Evolutionary conservation across 2,329 filamentous ascomycete genomes (phyloP), one percentile per base, ranked within the genome.

Genomic region (Aspergillus sp.): DNA sequence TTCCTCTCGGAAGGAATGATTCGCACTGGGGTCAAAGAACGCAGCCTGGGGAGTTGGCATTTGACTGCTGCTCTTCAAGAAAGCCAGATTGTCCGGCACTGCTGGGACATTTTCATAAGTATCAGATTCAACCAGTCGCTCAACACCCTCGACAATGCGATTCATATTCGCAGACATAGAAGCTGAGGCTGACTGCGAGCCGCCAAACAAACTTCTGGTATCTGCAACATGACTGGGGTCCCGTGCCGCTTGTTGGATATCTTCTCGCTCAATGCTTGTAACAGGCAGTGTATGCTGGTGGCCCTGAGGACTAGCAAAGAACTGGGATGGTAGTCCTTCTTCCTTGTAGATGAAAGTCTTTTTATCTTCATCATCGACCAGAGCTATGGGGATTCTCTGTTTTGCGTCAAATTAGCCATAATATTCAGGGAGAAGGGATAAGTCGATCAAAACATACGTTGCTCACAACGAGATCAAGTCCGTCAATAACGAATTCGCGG

Each of bases 401-500:
- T 45, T 48, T 59, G 43, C 53, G 50, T 60, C 52, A 57, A 53
- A 30, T 19, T 19, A 19, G 19, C 19, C 19, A 19, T 19, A 19
- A 19, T 19, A 19, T 19, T 19, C 19, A 19, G 19, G 19, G 19
- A 19, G 45, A 41, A 30, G 10, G 11, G 4, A 19, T 37, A 8
- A 12, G 19, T 27, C 32, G 47, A 53, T 26, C 45, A 46, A 11
- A 45, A 13, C 53, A 50, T 53, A 72, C 67, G 40, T 70, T 65
- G 50, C 74, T 71, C 43, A 75, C 67, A n/a, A 77, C 76, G 27
- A 85, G 63, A 42, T 76, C 66, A 32, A 84, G 66, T 3, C 79
- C 83, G 60, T 82, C 80, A 38, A 79, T 73, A 6, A 86, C 67
- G 29, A 86, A 72, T 47, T 83, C 80, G 43, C 77, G 75, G 42